A percentile compares a stretch with the other conserved stretches of the same genome.
Evolutionary conservation across 2,329 filamentous ascomycete species (phyloP).

Genomic region (Penicillium paneum): DNA sequence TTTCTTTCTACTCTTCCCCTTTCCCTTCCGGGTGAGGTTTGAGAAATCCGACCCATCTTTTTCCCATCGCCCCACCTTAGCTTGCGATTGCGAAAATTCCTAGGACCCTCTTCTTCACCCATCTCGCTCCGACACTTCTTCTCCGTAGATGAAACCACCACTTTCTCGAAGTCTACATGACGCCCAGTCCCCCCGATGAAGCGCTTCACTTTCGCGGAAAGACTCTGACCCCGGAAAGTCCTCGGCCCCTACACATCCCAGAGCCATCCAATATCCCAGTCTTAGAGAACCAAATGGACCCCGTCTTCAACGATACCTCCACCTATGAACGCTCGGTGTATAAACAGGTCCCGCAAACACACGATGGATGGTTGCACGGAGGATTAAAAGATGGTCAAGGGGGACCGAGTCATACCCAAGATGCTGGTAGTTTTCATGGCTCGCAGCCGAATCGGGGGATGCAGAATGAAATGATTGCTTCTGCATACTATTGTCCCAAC

Average conservation of each 20-base stretch:
- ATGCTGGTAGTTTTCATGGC: slow-evolving; percentile 36
- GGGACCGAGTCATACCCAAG: slow-evolving; percentile 17
- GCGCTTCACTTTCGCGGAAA: slow-evolving; percentile 61
- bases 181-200: slow-evolving; percentile 48
- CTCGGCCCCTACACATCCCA: slow-evolving; percentile 65
- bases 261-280: slow-evolving; percentile 68
- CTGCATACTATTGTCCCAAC: slow-evolving; percentile 27
- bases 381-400: slow-evolving; percentile 11
- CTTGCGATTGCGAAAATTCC: slow-evolving; percentile 35
- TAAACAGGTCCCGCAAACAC: slow-evolving; percentile 11
- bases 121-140: background rate
- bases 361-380: slow-evolving; percentile 19
- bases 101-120: background rate
- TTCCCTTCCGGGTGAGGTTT: slow-evolving; percentile 16
- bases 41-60: slow-evolving; percentile 25
- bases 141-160: slow-evolving; percentile 41
- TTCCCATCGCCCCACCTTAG: slow-evolving; percentile 40
- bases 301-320: slow-evolving; percentile 65
- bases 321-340: slow-evolving; percentile 50
- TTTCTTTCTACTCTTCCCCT: slow-evolving; percentile 5
- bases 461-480: slow-evolving; percentile 28
- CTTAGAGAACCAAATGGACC: slow-evolving; percentile 69
- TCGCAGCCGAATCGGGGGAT: slow-evolving; percentile 20
- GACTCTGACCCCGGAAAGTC: slow-evolving; percentile 66
- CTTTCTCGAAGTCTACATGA: slow-evolving; percentile 50